Percentiles rank a stretch among this genome's conserved stretches.
phyloP scores from a whole-genome alignment of 1,284 basidiomycete genomes.

The Phaffia rhodozyma region DNA sequence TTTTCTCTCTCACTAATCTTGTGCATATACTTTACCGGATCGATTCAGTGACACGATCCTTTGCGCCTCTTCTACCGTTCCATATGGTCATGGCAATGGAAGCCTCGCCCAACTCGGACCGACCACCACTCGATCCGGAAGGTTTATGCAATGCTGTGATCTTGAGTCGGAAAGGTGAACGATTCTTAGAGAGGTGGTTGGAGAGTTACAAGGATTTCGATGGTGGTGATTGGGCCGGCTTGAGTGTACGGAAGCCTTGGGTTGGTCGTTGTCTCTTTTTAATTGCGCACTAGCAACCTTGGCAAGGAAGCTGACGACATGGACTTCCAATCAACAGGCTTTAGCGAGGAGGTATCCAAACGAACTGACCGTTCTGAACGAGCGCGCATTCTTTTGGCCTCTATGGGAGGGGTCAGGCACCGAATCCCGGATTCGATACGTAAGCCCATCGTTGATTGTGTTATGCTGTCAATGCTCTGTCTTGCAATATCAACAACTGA shows the following conservation, averaged over 20 bases:
- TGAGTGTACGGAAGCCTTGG: conserved; percentile 33
- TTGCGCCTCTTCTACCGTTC: conserved; percentile 31
- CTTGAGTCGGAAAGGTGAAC: conserved; percentile 32
- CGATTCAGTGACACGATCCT: conserved; percentile 27
- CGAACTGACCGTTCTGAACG: conserved; percentile 38
- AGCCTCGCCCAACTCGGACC: conserved; percentile 29
- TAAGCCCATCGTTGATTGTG: neutral
- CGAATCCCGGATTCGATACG: conserved; percentile 14
- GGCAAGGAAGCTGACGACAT: conserved; percentile 7
- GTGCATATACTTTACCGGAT: neutral
- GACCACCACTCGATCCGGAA: conserved; percentile 29
- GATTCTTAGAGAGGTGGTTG: conserved; percentile 38
- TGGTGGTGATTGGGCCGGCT: conserved; percentile 33
- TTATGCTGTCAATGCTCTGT: no score
- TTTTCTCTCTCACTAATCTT: neutral
- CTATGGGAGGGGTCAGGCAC: conserved; percentile 30
- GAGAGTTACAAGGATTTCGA: conserved; percentile 36
- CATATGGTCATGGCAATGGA: conserved; percentile 40
- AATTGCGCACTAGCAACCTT: neutral
- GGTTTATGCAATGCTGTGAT: conserved; percentile 41
- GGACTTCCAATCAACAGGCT: conserved; percentile 21
- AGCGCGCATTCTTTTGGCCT: conserved; percentile 41
- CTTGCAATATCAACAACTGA: neutral
- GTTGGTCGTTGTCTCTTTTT: conserved; percentile 2
- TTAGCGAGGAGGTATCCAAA: conserved; percentile 35